Evolutionary conservation across 352 stramenopile species (phyloP), one percentile per base, ranked within the genome.

Genomic region (Halophytophthora batemanensis): DNA sequence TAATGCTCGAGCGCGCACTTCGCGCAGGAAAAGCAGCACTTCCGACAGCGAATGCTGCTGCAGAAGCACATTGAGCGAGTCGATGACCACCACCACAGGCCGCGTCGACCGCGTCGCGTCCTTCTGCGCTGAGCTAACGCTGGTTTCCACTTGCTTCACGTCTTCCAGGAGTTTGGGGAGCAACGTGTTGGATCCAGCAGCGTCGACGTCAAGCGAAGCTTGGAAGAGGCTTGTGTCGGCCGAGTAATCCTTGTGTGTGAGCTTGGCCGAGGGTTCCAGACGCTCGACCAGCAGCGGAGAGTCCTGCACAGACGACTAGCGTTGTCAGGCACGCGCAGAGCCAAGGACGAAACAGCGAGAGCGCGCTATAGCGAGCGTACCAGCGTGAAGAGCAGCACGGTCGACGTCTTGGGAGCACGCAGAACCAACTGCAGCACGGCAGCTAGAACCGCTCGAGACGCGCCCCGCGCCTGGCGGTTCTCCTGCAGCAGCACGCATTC

Each of bases 401-500:
- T 59, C 14, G 61, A 61, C 8, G 65, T 74, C 52, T 69, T 71
- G 18, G 45, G 21, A 31, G 45, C 72, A 34, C 58, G 40, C n/a
- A 70, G 50, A 25, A 46, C 49, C 34, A 58, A 45, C 11, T 29
- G 49, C 28, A 84, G 19, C 38, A 87, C 71, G 21, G 64, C 66
- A 42, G 74, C 69, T 21, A 91, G 41, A 14, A 89, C 61, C 2
- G 70, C 68, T 43, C 78, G 78, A 3, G 76, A 86, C 28, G 63
- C 66, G 46, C 78, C 74, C 35, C 66, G 50, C 14, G 74, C 74
- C 25, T 73, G 61, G 14, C 59, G 59, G n/a, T 72, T 73, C 68
- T 91, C 81, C 65, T 88, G 70, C 47, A 91, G 64, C 21, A 91
- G 52, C 31, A 85, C 65, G 23, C 76, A 63, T 48, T 88, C 77